Conservation (phyloP, 176 grass and related monocot genomes). For the Neostapfia colusana region DNA sequence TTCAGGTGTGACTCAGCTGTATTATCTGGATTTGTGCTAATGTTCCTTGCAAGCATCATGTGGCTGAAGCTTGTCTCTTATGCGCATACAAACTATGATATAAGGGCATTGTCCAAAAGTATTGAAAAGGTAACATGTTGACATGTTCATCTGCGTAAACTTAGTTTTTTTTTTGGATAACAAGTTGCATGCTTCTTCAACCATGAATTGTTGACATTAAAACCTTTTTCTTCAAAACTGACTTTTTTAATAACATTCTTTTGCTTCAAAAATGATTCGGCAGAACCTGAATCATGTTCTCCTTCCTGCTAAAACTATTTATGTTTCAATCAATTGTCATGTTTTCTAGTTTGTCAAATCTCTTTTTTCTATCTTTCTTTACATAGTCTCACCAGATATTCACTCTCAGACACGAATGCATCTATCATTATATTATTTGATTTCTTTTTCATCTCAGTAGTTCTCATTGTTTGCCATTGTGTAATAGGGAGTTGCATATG, state of each 20-base stretch:
- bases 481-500: constrained; percentile 48
- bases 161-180: constrained; percentile 1
- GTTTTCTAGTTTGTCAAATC: constrained; percentile 9
- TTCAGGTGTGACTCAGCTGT: constrained; percentile 89
- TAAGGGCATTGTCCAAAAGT: constrained; percentile 65
- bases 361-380: not conserved
- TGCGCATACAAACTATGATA: constrained; percentile 98
- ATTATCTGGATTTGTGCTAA: constrained; percentile 82
- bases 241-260: not conserved
- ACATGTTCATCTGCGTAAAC: not conserved
- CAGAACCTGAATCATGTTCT: not conserved
- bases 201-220: not conserved
- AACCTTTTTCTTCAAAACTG: not conserved
- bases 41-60: constrained; percentile 81
- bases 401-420: constrained; percentile 1
- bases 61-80: constrained; percentile 98
- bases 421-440: constrained; percentile 8
- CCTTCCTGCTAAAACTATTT: not conserved
- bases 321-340: not conserved
- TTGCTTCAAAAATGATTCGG: constrained; percentile 1
- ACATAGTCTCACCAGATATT: constrained; percentile 1
- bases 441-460: constrained; percentile 5
- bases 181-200: not conserved
- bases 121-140: constrained; percentile 67
- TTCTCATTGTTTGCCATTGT: constrained; percentile 5